These are phyloP conservation scores for Penicillium griseofulvum DNA, from an alignment of 2,329 filamentous ascomycete genomes.

Conservation along the genomic window DNA sequence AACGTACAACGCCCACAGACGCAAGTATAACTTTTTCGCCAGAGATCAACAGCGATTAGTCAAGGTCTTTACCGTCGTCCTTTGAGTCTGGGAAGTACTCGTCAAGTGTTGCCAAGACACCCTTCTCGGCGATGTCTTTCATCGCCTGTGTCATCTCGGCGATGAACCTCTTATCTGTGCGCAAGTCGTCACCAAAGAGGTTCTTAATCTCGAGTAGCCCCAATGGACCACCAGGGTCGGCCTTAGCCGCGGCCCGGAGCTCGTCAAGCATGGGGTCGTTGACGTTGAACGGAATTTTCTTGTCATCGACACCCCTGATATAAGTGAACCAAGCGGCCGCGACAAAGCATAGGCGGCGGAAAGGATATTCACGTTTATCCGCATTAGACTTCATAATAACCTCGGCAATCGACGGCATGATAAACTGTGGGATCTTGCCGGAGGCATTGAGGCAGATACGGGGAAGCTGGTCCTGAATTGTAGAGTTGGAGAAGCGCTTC, in stretches of 20 bases:
- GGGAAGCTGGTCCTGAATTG: slow-evolving; percentile 56
- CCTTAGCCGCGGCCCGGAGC: slow-evolving; percentile 47
- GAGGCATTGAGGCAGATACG: slow-evolving; percentile 53
- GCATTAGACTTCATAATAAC: slow-evolving; percentile 30
- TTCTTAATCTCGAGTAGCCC: slow-evolving; percentile 48
- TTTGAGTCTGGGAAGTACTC: slow-evolving; percentile 27
- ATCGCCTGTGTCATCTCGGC: slow-evolving; percentile 49
- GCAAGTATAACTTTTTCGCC: slow-evolving; percentile 7
- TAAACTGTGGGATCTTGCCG: slow-evolving; percentile 53
- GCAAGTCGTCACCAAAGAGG: slow-evolving; percentile 54
- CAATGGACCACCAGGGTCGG: slow-evolving; percentile 44
- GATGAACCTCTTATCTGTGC: slow-evolving; percentile 49
- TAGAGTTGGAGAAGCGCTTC: slow-evolving; percentile 57
- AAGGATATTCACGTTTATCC: slow-evolving; percentile 6
- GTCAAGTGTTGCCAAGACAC: slow-evolving; percentile 48
- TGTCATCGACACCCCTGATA: slow-evolving; percentile 51
- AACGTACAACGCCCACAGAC: slow-evolving; percentile 17
- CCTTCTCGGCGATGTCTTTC: slow-evolving; percentile 48
- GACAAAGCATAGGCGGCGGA: slow-evolving; percentile 51
- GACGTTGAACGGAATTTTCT: slow-evolving; percentile 28
- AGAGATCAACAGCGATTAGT: slow-evolving; percentile 21
- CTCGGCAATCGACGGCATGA: slow-evolving; percentile 41
- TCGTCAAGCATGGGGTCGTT: slow-evolving; percentile 52
- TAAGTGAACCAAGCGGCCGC: slow-evolving; percentile 54
- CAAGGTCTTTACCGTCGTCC: slow-evolving; percentile 40